These are phyloP conservation scores for Fusarium chuoi DNA, from an alignment of 2,329 filamentous ascomycete species.

Conservation along the genomic window DNA sequence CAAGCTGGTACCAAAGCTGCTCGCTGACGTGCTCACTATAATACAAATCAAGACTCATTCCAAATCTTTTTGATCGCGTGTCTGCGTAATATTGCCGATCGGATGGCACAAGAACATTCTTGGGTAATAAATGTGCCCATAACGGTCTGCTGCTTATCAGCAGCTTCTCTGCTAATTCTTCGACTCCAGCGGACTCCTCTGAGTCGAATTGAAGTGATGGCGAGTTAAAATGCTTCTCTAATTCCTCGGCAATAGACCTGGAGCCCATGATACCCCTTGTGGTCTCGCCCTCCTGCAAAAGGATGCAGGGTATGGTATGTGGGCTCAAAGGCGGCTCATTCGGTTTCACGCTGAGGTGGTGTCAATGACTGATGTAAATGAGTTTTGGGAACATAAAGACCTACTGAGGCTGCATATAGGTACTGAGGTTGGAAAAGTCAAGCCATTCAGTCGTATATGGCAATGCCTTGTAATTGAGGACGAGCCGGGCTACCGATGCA, in stretches of 20 bases:
- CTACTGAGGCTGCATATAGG: not conserved
- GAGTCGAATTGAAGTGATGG: not conserved
- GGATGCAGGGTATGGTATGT: not conserved
- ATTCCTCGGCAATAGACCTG: not conserved
- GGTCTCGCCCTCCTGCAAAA: not conserved
- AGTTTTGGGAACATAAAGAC: rapidly evolving
- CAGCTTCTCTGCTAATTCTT: not conserved
- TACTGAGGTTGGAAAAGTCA: not conserved
- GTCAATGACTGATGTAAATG: not conserved
- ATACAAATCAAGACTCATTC: not conserved
- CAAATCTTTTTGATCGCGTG: not conserved
- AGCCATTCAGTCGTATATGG: not conserved
- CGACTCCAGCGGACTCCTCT: not conserved
- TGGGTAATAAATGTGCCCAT: not conserved
- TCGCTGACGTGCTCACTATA: not conserved
- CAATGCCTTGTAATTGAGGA: constrained; percentile 1
- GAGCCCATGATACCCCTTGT: not conserved
- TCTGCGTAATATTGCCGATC: not conserved
- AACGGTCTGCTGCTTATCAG: not conserved
- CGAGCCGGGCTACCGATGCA: not conserved
- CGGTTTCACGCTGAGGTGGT: not conserved
- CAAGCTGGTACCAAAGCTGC: not conserved
- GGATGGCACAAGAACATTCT: not conserved
- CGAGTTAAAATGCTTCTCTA: not conserved
- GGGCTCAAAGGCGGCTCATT: not conserved